Conservation (phyloP, 768 basidiomycete species). For the Boletus vinaceobasis region DNA sequence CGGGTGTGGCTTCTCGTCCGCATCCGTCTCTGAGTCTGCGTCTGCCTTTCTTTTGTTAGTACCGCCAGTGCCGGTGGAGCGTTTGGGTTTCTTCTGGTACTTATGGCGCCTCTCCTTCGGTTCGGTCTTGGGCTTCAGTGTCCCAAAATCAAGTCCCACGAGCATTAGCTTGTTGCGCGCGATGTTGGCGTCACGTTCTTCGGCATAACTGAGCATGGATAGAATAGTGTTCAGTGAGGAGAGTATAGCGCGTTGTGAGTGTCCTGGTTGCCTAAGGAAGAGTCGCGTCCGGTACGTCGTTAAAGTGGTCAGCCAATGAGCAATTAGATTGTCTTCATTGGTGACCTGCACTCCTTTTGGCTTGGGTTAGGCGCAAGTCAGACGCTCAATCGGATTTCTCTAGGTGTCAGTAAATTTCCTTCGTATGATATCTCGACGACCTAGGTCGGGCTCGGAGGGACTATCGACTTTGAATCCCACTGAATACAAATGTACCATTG, state of each 20-base stretch:
- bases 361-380: no score
- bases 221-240: not conserved
- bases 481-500: not conserved
- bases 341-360: not conserved
- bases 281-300: not conserved
- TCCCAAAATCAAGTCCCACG: slow-evolving; percentile 37
- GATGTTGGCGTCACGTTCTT: slow-evolving; percentile 36
- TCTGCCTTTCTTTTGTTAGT: slow-evolving; percentile 43
- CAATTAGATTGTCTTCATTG: no score
- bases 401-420: not conserved
- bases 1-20: slow-evolving; percentile 29
- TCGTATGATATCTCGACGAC: not conserved
- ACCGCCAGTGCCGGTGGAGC: not conserved
- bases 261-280: not conserved
- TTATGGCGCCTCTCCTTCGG: slow-evolving; percentile 40
- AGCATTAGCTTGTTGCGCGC: slow-evolving; percentile 45
- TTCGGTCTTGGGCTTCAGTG: slow-evolving; percentile 42
- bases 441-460: no score
- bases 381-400: no score
- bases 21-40: slow-evolving; percentile 23
- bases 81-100: slow-evolving; percentile 1
- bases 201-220: slow-evolving; percentile 29
- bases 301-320: no score
- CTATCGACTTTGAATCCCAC: not conserved
- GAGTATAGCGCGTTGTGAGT: not conserved